phyloP scores from a whole-genome alignment of 164 flowering plant genomes.

The Kingdonia uniflora region DNA sequence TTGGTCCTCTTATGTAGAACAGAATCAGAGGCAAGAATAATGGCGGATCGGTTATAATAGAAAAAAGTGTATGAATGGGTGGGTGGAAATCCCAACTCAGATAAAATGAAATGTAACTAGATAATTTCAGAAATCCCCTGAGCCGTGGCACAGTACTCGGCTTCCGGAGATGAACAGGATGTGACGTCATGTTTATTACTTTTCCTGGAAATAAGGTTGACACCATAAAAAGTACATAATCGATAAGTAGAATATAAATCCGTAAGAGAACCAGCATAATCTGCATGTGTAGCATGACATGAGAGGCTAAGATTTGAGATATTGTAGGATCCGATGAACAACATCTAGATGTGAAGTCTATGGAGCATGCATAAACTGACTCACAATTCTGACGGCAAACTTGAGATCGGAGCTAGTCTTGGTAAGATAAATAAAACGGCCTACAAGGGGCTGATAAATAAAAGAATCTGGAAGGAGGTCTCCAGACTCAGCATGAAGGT shows the following conservation, averaged over 20 bases:
- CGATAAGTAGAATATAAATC: neutral
- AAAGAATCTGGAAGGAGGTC: neutral
- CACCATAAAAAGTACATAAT: neutral
- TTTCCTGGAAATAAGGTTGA: neutral
- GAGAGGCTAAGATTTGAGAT: neutral
- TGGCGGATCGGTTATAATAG: no score
- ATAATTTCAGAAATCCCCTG: no score
- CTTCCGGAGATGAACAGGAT: no score
- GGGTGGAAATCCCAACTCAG: no score
- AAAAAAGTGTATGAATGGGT: no score
- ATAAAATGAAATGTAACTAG: no score
- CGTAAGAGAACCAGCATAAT: neutral
- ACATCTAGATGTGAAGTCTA: neutral
- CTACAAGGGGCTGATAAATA: neutral
- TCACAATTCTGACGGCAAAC: neutral
- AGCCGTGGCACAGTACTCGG: no score
- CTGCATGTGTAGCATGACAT: constrained; percentile 1
- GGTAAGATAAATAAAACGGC: neutral
- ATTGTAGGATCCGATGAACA: neutral
- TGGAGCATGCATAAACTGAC: neutral
- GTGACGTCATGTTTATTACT: neutral
- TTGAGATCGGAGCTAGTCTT: neutral
- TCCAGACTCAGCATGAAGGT: neutral
- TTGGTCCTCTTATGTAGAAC: no score
- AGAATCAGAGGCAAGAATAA: no score